Base-by-base conservation (phyloP, 139 green algal species). In the Eudorina sp. region DNA sequence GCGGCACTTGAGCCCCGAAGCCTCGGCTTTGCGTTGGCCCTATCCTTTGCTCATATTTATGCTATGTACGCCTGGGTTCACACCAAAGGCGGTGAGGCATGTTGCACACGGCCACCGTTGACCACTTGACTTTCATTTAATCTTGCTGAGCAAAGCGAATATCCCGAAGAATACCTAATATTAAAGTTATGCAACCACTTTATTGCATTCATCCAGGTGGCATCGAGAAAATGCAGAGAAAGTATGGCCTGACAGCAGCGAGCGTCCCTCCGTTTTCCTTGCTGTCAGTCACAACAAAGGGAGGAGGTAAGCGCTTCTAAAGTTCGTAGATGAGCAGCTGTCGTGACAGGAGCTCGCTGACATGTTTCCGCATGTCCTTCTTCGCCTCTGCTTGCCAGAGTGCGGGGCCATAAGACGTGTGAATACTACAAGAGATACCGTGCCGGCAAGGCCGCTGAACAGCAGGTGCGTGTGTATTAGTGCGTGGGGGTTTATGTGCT, bases 281-380 rank as follows among this genome's bases (percentile, higher is more conserved):
- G 81, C 81, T 11, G 81, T 87, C 7, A 87, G 81, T 68, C 81
- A 87, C 45, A 87, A 87, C 46, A 87, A 87, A 23, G 81, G 81
- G 4, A 69, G 81, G n/a, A 87, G 81, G 81, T 87, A 27, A 48
- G 55, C 2, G 18, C 7, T 55, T 36, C 13, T 25, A 68, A 46
- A 53, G 14, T 55, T 3, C 70, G 13, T 64, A 41, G n/a, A 43
- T 9, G 3, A 73, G 25, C 36, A 41, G 64, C 9, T 43, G n/a
- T 41, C 11, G 9, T 73, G 64, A 4, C 64, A 6, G 13, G 34
- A n/a, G 66, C 34, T 46, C 36, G 25, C 7, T 2, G 11, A 69
- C 19, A 69, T 38, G 29, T 38, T 13, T 27, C 64, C 4, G 8
- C 62, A 14, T 45, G 31, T 36, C 29, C 64, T 29, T 38, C 70